Percentiles rank a stretch among this genome's conserved stretches.
phyloP scores from a whole-genome alignment of 2,329 filamentous ascomycete species.

The Cercospora zeina region DNA sequence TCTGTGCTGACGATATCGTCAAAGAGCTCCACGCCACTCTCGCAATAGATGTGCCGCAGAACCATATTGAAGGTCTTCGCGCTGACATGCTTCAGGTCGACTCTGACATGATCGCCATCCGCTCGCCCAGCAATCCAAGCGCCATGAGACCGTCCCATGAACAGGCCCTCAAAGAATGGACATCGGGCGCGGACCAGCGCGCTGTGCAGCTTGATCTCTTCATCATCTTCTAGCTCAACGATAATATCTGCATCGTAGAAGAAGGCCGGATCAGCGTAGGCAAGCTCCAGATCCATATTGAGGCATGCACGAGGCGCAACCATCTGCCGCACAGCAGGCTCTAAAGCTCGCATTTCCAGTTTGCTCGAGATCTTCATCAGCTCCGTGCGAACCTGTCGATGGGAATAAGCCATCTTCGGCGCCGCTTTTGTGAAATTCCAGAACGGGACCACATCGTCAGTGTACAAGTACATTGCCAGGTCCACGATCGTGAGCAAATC shows the following conservation, averaged over 20 bases:
- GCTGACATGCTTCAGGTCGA: constrained; percentile 82
- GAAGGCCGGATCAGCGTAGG: constrained; percentile 67
- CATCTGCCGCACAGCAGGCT: constrained; percentile 76
- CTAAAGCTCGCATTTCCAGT: constrained; percentile 69
- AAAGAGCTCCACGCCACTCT: constrained; percentile 78
- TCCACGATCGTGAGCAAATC: constrained; percentile 81
- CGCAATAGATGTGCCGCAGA: constrained; percentile 78
- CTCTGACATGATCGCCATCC: constrained; percentile 59
- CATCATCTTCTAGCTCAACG: constrained; percentile 74
- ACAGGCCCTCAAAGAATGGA: constrained; percentile 88
- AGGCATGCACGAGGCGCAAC: constrained; percentile 63
- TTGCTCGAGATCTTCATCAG: constrained; percentile 80
- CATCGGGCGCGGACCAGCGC: constrained; percentile 77
- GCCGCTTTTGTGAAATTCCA: constrained; percentile 77
- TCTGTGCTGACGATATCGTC: constrained; percentile 69
- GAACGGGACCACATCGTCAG: constrained; percentile 75
- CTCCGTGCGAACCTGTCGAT: constrained; percentile 77
- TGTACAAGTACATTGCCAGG: constrained; percentile 76
- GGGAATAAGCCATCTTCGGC: constrained; percentile 66
- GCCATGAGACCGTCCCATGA: constrained; percentile 81
- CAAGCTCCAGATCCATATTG: constrained; percentile 67
- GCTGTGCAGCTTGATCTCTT: constrained; percentile 70
- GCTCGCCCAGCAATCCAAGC: constrained; percentile 65
- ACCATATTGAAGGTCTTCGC: constrained; percentile 74
- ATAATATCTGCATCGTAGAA: constrained; percentile 79